Percentiles rank a stretch among this genome's conserved stretches.
Conservation (phyloP, 1,284 basidiomycete species). For the Cryptococcus depauperatus region DNA sequence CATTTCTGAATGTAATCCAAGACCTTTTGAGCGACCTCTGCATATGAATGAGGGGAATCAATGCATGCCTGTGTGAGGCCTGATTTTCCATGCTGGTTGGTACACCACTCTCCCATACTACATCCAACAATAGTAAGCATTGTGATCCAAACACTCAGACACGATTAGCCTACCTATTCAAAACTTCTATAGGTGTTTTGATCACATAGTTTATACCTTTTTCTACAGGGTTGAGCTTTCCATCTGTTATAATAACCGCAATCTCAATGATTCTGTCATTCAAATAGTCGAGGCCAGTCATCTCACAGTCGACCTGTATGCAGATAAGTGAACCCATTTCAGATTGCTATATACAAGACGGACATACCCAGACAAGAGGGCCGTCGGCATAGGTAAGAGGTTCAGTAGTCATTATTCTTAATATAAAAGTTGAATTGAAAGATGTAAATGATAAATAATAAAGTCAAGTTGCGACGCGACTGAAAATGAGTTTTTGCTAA, state of each 20-base stretch:
- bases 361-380: slow-evolving; percentile 43
- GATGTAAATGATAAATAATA: not conserved
- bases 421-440: not conserved
- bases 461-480: not conserved
- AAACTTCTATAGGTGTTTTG: slow-evolving; percentile 45
- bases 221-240: slow-evolving; percentile 48
- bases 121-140: not conserved
- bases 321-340: not conserved
- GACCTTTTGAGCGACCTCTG: slow-evolving; percentile 41
- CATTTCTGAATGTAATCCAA: slow-evolving; percentile 47
- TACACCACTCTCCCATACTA: slow-evolving; percentile 47
- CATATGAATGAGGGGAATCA: slow-evolving; percentile 38
- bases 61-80: slow-evolving; percentile 43
- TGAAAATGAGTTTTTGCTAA: no score
- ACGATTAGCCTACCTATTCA: slow-evolving; percentile 40
- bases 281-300: slow-evolving; percentile 47
- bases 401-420: slow-evolving; percentile 2
- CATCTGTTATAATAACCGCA: slow-evolving; percentile 51
- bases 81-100: slow-evolving; percentile 40
- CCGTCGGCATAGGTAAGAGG: slow-evolving; percentile 40
- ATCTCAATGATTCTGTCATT: slow-evolving; percentile 49
- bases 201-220: slow-evolving; percentile 50
- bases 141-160: no score
- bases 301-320: slow-evolving; percentile 47
- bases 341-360: not conserved